Evolutionary conservation across 768 basidiomycete genomes (phyloP).

Genomic region (Galerina sulciceps): DNA sequence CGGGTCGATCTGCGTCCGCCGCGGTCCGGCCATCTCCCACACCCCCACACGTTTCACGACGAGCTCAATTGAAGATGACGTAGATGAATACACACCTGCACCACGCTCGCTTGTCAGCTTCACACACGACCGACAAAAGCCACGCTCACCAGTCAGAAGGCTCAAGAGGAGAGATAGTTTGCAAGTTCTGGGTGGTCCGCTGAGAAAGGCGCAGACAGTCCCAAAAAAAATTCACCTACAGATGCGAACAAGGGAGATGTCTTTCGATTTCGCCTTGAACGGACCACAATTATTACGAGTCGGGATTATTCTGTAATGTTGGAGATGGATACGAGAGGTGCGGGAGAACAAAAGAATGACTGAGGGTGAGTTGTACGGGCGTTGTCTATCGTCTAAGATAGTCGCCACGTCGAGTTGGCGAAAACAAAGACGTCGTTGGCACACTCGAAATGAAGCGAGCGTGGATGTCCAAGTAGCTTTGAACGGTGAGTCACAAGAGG

Average conservation of each 20-base stretch:
- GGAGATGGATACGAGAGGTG: slow-evolving; percentile 17
- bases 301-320: slow-evolving; percentile 35
- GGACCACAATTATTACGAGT: slow-evolving; percentile 23
- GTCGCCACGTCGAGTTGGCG: slow-evolving; percentile 40
- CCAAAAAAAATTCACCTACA: slow-evolving; percentile 14
- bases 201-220: background rate
- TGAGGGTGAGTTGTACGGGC: slow-evolving; percentile 46
- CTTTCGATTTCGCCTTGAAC: slow-evolving; percentile 20
- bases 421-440: slow-evolving; percentile 34
- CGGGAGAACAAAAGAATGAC: slow-evolving; percentile 49
- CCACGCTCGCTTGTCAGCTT: slow-evolving; percentile 12
- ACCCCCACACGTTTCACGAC: slow-evolving; percentile 44
- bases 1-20: slow-evolving; percentile 27
- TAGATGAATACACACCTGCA: slow-evolving; percentile 20
- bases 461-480: slow-evolving; percentile 32
- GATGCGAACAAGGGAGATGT: slow-evolving; percentile 21
- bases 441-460: slow-evolving; percentile 63
- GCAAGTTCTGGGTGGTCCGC: slow-evolving; percentile 7
- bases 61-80: slow-evolving; percentile 33
- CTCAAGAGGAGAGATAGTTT: slow-evolving; percentile 4
- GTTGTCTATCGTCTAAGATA: slow-evolving; percentile 34
- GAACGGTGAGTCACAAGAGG: slow-evolving; percentile 34
- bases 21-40: slow-evolving; percentile 29
- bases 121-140: background rate
- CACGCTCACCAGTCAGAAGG: slow-evolving; percentile 18